Evolutionary conservation across 208 protist species (phyloP).

Genomic region (Trypanosoma cruzi): DNA sequence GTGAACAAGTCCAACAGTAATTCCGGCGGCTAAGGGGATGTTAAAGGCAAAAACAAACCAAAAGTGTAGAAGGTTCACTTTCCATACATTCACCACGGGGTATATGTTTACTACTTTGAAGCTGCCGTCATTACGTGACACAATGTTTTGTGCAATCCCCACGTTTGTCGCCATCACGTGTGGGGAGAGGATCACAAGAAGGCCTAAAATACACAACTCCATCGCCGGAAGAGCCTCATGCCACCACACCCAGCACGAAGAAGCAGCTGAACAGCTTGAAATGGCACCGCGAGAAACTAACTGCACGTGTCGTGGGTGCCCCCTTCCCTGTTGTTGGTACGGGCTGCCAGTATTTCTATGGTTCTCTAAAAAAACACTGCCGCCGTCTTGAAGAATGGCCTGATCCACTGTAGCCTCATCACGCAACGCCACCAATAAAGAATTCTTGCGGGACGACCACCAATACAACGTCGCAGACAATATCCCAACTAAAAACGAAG

Average conservation of each 20-base stretch:
- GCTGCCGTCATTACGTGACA: conserved; percentile 4
- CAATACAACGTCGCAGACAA: conserved; percentile 47
- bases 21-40: conserved; percentile 38
- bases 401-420: not conserved
- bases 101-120: conserved; percentile 6
- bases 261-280: not conserved
- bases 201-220: conserved; percentile 67
- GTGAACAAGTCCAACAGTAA: conserved; percentile 66
- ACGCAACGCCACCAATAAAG: not conserved
- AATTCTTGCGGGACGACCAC: conserved; percentile 12
- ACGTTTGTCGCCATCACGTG: conserved; percentile 45
- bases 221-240: conserved; percentile 37
- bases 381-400: not conserved
- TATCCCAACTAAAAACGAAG: conserved; percentile 45
- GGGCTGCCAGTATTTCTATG: not conserved
- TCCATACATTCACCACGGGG: conserved; percentile 62
- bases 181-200: conserved; percentile 70
- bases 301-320: not conserved
- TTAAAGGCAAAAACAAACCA: conserved; percentile 63
- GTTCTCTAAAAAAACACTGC: not conserved
- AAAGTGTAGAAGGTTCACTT: conserved; percentile 63
- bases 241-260: conserved; percentile 4
- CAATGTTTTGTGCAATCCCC: conserved; percentile 14
- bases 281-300: not conserved
- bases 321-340: not conserved